These are phyloP conservation scores for Periconia sp. DNA, from an alignment of 2,329 filamentous ascomycete species.

Conservation along the genomic window DNA sequence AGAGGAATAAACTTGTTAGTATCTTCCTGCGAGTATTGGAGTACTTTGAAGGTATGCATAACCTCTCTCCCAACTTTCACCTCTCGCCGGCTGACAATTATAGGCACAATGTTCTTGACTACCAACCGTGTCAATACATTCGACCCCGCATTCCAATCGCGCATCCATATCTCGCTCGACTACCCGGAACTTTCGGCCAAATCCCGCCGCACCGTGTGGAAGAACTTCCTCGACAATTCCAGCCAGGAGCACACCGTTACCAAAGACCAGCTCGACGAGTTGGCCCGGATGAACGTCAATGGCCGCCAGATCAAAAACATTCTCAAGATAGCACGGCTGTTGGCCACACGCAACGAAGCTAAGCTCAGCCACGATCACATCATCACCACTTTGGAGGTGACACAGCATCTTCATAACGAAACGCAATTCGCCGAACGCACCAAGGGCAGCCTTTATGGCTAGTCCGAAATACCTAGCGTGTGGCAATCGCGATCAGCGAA, in stretches of 20 bases:
- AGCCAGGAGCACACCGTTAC: slow-evolving; percentile 34
- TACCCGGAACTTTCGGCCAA: slow-evolving; percentile 46
- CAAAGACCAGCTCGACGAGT: slow-evolving; percentile 33
- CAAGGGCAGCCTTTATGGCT: slow-evolving; percentile 31
- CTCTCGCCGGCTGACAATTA: background rate
- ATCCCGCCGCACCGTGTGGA: slow-evolving; percentile 48
- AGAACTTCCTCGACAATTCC: slow-evolving; percentile 45
- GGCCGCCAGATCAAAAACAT: slow-evolving; percentile 49
- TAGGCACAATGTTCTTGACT: slow-evolving; percentile 33
- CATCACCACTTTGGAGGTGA: slow-evolving; percentile 41
- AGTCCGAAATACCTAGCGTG: background rate
- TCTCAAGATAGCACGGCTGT: slow-evolving; percentile 44
- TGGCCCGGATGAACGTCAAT: slow-evolving; percentile 41
- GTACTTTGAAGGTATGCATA: slow-evolving; percentile 42
- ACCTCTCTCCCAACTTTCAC: too few relatives aligned
- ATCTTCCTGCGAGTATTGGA: slow-evolving; percentile 44
- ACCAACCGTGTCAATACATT: slow-evolving; percentile 49
- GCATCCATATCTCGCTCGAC: slow-evolving; percentile 49
- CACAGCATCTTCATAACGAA: slow-evolving; percentile 44
- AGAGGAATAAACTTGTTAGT: slow-evolving; percentile 30
- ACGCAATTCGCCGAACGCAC: slow-evolving; percentile 32
- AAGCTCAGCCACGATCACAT: slow-evolving; percentile 33
- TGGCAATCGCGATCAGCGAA: background rate
- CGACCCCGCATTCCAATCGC: slow-evolving; percentile 51
- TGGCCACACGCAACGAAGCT: slow-evolving; percentile 22